A percentile compares a stretch with the other conserved stretches of the same genome.
Evolutionary conservation across 78 protist species (phyloP).

Genomic region (Neovahlkampfia damariscottae): DNA sequence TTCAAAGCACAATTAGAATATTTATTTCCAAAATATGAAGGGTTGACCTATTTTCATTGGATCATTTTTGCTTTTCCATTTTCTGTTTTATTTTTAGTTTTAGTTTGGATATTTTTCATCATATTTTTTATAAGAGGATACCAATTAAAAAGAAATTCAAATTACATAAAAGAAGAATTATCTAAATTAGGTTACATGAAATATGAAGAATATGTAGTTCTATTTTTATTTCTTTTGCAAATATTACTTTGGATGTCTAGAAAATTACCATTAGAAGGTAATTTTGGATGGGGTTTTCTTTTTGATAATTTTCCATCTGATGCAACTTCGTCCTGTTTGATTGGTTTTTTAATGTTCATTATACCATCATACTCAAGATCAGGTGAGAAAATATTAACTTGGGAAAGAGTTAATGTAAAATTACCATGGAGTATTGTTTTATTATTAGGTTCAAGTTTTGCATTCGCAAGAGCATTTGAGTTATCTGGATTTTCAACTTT

Average conservation of each 20-base stretch:
- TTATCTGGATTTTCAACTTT: neutral
- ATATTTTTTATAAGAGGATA: neutral
- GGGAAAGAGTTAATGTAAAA: neutral
- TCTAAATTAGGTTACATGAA: neutral
- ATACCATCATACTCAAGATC: neutral
- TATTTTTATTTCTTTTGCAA: neutral
- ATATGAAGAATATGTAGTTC: neutral
- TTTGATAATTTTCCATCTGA: constrained; percentile 1
- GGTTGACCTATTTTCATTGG: constrained; percentile 1
- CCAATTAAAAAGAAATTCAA: neutral
- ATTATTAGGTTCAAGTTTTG: constrained; percentile 27
- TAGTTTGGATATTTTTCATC: neutral
- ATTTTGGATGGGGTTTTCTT: neutral
- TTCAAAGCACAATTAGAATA: constrained; percentile 1
- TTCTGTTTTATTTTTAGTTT: neutral
- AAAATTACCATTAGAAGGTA: neutral
- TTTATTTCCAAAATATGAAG: constrained; percentile 1
- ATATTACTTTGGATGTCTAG: neutral
- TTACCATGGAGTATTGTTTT: constrained; percentile 14
- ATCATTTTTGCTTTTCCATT: constrained; percentile 3
- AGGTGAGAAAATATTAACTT: neutral
- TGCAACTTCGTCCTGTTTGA: constrained; percentile 1
- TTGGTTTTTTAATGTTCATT: constrained; percentile 5
- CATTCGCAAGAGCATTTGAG: constrained; percentile 13
- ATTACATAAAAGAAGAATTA: neutral